Conservation (phyloP, 2,329 filamentous ascomycete genomes). For the Aspergillus sp. region DNA sequence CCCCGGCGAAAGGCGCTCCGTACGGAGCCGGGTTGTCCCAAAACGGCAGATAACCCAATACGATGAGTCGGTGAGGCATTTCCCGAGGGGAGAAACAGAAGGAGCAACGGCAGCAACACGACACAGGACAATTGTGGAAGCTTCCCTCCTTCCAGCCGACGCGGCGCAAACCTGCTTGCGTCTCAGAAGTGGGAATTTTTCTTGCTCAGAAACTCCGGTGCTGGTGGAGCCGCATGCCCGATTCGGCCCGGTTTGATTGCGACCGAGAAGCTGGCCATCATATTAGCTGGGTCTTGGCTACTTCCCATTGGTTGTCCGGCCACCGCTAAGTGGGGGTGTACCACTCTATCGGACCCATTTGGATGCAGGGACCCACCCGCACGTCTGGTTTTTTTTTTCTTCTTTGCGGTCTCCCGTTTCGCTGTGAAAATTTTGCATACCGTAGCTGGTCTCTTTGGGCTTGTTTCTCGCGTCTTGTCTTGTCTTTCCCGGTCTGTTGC, state of each 20-base stretch:
- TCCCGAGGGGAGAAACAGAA: neutral
- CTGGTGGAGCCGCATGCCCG: slow-evolving; percentile 29
- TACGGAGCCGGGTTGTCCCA: slow-evolving; percentile 7
- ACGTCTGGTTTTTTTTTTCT: slow-evolving; percentile 9
- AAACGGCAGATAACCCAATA: slow-evolving; percentile 5
- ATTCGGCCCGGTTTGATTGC: slow-evolving; percentile 28
- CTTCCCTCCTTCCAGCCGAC: slow-evolving; percentile 1
- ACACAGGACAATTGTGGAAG: neutral
- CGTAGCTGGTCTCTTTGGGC: neutral
- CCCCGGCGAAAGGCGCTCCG: neutral
- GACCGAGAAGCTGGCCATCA: slow-evolving; percentile 22
- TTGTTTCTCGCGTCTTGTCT: neutral
- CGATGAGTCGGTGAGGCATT: slow-evolving; percentile 11
- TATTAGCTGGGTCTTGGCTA: slow-evolving; percentile 5
- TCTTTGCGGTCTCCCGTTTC: slow-evolving; percentile 6
- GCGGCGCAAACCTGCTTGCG: slow-evolving; percentile 11
- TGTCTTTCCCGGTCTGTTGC: neutral
- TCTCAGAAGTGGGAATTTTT: slow-evolving; percentile 7
- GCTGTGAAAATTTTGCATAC: slow-evolving; percentile 3
- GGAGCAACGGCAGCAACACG: neutral
- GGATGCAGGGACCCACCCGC: slow-evolving; percentile 17
- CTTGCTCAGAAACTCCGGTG: slow-evolving; percentile 15
- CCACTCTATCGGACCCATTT: slow-evolving; percentile 26
- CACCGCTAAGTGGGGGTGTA: slow-evolving; percentile 14
- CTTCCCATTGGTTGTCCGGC: slow-evolving; percentile 12